Percentiles rank a stretch among this genome's conserved stretches.
Evolutionary conservation across 2,329 filamentous ascomycete genomes (phyloP).

Genomic region (Talaromyces atroroseus): DNA sequence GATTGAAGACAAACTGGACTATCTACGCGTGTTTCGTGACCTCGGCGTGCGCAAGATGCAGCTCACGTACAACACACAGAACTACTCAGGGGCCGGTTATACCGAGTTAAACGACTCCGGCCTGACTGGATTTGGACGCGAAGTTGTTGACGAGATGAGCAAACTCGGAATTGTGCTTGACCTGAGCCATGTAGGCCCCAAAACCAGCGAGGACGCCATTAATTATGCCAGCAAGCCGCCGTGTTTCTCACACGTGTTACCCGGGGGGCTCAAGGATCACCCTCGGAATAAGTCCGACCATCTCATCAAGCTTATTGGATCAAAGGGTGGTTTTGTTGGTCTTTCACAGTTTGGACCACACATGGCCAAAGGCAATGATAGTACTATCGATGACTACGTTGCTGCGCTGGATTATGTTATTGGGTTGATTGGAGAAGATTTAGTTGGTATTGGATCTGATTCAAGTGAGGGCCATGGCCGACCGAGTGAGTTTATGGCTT

Average conservation of each 20-base stretch:
- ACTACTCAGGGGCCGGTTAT: slow-evolving; percentile 39
- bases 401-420: slow-evolving; percentile 37
- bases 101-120: slow-evolving; percentile 29
- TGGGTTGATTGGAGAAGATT: slow-evolving; percentile 31
- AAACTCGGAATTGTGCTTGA: slow-evolving; percentile 19
- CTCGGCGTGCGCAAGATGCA: slow-evolving; percentile 41
- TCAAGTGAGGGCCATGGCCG: slow-evolving; percentile 36
- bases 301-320: slow-evolving; percentile 32
- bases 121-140: slow-evolving; percentile 16
- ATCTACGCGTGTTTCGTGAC: slow-evolving; percentile 37
- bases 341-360: slow-evolving; percentile 37
- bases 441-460: slow-evolving; percentile 36
- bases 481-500: slow-evolving; percentile 37
- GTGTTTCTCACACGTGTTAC: slow-evolving; percentile 38
- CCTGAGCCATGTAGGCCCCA: slow-evolving; percentile 18
- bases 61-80: slow-evolving; percentile 41
- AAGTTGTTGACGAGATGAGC: slow-evolving; percentile 17
- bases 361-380: slow-evolving; percentile 38
- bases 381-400: slow-evolving; percentile 39
- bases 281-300: slow-evolving; percentile 36
- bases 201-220: slow-evolving; percentile 16
- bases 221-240: slow-evolving; percentile 30
- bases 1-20: slow-evolving; percentile 37
- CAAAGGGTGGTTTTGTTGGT: slow-evolving; percentile 36
- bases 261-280: slow-evolving; percentile 31